Percentiles rank a stretch among this genome's conserved stretches.
phyloP scores from a whole-genome alignment of 2,329 filamentous ascomycete genomes.

The Epichloe gansuensis region DNA sequence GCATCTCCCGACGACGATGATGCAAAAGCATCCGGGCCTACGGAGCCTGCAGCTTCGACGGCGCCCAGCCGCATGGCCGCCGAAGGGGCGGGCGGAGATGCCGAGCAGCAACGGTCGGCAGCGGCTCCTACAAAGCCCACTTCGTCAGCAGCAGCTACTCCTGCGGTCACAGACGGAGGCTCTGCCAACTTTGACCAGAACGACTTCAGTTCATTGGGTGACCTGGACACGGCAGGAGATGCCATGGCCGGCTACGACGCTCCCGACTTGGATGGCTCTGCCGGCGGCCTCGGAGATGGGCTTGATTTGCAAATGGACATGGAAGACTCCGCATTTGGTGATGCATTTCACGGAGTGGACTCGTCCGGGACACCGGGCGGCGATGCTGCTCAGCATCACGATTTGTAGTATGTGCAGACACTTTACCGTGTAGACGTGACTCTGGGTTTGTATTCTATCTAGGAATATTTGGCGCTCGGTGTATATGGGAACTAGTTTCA shows the following conservation, averaged over 20 bases:
- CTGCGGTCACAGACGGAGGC: slow-evolving; percentile 28
- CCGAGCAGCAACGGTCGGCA: slow-evolving; percentile 11
- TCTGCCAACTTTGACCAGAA: slow-evolving; percentile 39
- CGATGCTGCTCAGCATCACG: slow-evolving; percentile 15
- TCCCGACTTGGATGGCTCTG: slow-evolving; percentile 34
- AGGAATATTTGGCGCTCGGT: slow-evolving; percentile 1
- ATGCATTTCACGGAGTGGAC: slow-evolving; percentile 61
- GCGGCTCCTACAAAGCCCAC: slow-evolving; percentile 21
- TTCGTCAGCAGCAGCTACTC: slow-evolving; percentile 33
- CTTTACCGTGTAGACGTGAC: background rate
- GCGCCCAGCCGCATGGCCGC: background rate
- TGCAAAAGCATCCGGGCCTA: slow-evolving; percentile 4
- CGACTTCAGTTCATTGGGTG: slow-evolving; percentile 52
- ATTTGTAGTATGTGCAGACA: slow-evolving; percentile 16
- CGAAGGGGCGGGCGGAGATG: background rate
- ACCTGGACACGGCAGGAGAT: slow-evolving; percentile 60
- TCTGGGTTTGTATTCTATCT: slow-evolving; percentile 1
- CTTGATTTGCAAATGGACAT: slow-evolving; percentile 54
- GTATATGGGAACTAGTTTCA: background rate
- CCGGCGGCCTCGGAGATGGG: slow-evolving; percentile 39
- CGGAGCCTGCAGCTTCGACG: background rate
- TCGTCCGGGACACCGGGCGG: slow-evolving; percentile 25
- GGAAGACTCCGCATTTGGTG: slow-evolving; percentile 72
- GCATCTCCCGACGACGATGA: slow-evolving; percentile 27
- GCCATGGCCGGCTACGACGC: slow-evolving; percentile 56